phyloP scores from a whole-genome alignment of 495 filamentous ascomycete genomes.

The Xylaria venustula region DNA sequence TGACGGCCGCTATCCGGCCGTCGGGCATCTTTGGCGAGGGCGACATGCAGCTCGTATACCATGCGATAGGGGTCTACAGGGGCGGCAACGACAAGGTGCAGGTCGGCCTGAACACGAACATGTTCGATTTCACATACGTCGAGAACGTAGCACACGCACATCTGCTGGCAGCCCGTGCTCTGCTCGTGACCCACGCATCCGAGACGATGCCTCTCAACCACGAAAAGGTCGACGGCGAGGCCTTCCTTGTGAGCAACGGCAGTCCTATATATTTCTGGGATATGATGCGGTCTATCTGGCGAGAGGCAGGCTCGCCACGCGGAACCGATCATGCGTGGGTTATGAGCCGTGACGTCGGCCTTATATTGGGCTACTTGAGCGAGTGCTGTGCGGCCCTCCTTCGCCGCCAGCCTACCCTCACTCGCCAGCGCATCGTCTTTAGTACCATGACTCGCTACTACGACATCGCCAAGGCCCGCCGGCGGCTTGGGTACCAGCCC shows the following conservation, averaged over 20 bases:
- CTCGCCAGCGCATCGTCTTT: conserved; percentile 69
- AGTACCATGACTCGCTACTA: conserved; percentile 84
- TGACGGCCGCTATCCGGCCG: conserved; percentile 80
- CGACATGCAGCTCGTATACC: conserved; percentile 64
- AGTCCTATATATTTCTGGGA: conserved; percentile 96
- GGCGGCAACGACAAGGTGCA: conserved; percentile 73
- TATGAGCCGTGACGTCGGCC: conserved; percentile 62
- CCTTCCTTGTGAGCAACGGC: conserved; percentile 95
- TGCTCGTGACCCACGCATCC: conserved; percentile 59
- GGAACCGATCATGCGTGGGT: conserved; percentile 68
- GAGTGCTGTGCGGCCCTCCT: conserved; percentile 67
- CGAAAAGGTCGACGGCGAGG: conserved; percentile 87
- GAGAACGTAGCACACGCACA: conserved; percentile 76
- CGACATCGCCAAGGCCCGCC: conserved; percentile 80
- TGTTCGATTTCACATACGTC: conserved; percentile 84
- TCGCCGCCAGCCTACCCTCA: conserved; percentile 75
- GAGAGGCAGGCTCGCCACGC: conserved; percentile 60
- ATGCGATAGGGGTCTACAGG: conserved; percentile 63
- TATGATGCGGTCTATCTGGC: conserved; percentile 77
- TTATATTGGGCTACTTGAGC: conserved; percentile 63
- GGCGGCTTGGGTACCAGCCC: conserved; percentile 70
- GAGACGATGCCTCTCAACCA: conserved; percentile 62
- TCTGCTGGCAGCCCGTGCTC: conserved; percentile 67
- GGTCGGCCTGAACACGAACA: conserved; percentile 83
- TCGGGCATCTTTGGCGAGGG: conserved; percentile 91